A percentile compares a stretch with the other conserved stretches of the same genome.
phyloP scores from a whole-genome alignment of 164 flowering plant species.

The Stephania japonica region DNA sequence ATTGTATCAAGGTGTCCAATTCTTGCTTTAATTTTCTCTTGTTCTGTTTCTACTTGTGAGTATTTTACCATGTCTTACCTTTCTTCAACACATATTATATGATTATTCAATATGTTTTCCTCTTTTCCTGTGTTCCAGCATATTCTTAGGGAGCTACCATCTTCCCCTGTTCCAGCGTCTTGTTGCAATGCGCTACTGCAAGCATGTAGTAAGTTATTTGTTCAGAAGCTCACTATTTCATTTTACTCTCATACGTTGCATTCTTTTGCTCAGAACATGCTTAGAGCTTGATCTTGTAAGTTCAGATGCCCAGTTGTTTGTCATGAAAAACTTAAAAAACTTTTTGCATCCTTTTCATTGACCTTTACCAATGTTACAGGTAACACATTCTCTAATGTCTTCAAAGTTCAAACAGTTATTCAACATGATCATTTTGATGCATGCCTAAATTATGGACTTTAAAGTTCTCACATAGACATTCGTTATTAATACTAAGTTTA shows the following conservation, averaged over 20 bases:
- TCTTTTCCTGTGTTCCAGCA: conserved; percentile 36
- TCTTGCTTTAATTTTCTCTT: neutral
- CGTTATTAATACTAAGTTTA: too few species aligned
- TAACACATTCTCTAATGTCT: too few species aligned
- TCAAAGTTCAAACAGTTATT: too few species aligned
- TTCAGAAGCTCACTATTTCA: neutral
- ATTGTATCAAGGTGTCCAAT: conserved; percentile 78
- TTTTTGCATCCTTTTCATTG: too few species aligned
- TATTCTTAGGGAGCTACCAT: conserved; percentile 86
- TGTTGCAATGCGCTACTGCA: conserved; percentile 87
- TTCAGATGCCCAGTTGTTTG: neutral
- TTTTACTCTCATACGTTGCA: neutral
- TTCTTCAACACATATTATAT: neutral
- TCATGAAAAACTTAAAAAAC: too few species aligned
- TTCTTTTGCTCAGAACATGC: neutral
- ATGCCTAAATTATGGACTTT: too few species aligned
- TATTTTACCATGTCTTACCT: conserved; percentile 1
- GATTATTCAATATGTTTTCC: conserved; percentile 11
- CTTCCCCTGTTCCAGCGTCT: conserved; percentile 96
- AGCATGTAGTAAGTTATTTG: conserved; percentile 67
- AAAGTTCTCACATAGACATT: too few species aligned
- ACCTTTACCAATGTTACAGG: too few species aligned
- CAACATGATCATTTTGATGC: too few species aligned
- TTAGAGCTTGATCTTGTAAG: neutral
- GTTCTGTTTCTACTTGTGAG: neutral